Evolutionary conservation across 2,329 filamentous ascomycete genomes (phyloP).

Genomic region (Escovopsis sp.): DNA sequence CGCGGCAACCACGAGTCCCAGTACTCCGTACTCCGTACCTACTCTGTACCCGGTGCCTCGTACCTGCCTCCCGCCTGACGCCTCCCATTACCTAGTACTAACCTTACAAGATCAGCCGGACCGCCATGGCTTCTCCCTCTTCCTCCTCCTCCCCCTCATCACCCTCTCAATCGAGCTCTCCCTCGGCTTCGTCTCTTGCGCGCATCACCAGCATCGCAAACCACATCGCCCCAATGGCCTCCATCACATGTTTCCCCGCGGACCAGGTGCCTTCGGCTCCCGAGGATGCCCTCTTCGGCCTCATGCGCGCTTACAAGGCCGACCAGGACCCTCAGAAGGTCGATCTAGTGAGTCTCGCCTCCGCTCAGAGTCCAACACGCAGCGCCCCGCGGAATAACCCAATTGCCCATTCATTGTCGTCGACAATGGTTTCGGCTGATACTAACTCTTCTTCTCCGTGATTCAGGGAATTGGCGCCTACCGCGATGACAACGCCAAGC

Average conservation of each 20-base stretch:
- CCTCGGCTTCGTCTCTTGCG: constrained; percentile 29
- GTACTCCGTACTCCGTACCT: too few species aligned
- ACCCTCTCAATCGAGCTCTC: constrained; percentile 12
- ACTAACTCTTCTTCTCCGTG: constrained; percentile 4
- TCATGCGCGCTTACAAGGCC: constrained; percentile 76
- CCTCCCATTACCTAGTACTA: too few species aligned
- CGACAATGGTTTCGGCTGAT: constrained; percentile 1
- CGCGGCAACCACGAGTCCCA: too few species aligned
- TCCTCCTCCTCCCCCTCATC: constrained; percentile 13
- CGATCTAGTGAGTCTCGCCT: constrained; percentile 55
- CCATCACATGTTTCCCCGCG: constrained; percentile 54
- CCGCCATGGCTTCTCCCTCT: constrained; percentile 16
- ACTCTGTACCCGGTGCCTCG: too few species aligned
- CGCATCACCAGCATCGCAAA: constrained; percentile 47
- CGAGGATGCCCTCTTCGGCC: constrained; percentile 86
- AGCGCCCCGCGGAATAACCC: too few species aligned
- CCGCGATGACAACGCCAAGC: constrained; percentile 87
- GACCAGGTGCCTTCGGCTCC: constrained; percentile 76
- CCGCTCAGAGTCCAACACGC: too few species aligned
- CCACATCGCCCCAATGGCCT: constrained; percentile 51
- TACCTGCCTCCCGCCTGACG: too few species aligned
- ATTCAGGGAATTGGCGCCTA: constrained; percentile 71
- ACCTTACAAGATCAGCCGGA: background rate
- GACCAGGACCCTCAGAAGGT: constrained; percentile 71
- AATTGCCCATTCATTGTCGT: too few species aligned